A percentile compares a stretch with the other conserved stretches of the same genome.
Evolutionary conservation across 257 asterid species (phyloP).

Genomic region (Jasminum sambac): DNA sequence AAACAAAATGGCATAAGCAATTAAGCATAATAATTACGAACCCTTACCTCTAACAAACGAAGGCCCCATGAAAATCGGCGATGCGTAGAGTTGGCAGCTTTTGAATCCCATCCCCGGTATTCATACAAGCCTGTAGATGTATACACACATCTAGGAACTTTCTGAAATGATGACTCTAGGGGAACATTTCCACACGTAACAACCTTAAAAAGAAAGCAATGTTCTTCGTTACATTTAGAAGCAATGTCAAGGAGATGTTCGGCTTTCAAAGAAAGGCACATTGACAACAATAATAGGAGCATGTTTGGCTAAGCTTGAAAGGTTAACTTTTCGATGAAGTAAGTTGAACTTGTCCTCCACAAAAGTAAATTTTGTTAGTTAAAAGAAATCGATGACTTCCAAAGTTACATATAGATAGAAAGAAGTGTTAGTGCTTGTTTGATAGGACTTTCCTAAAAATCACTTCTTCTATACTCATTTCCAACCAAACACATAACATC

Average conservation of each 20-base stretch:
- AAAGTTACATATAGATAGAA: background rate
- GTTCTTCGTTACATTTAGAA: slow-evolving; percentile 5
- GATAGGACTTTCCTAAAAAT: too few relatives aligned
- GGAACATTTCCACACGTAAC: slow-evolving; percentile 79
- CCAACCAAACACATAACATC: too few relatives aligned
- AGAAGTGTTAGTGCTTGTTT: too few relatives aligned
- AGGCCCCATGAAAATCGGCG: slow-evolving; percentile 73
- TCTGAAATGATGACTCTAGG: slow-evolving; percentile 69
- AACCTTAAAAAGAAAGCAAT: slow-evolving; percentile 42
- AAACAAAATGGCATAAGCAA: background rate
- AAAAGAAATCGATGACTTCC: background rate
- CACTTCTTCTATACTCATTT: too few relatives aligned
- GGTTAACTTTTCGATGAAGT: background rate
- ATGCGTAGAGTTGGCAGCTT: slow-evolving; percentile 61
- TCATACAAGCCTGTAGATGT: slow-evolving; percentile 65
- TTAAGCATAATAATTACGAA: background rate
- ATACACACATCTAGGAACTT: slow-evolving; percentile 69
- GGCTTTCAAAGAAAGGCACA: background rate
- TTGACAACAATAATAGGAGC: background rate
- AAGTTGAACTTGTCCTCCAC: background rate
- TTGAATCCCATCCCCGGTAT: slow-evolving; percentile 72
- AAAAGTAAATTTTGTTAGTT: background rate
- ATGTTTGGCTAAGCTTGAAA: background rate
- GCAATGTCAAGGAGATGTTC: background rate
- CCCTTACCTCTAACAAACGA: slow-evolving; percentile 61